phyloP scores from a whole-genome alignment of 2,329 filamentous ascomycete genomes.

The Colletotrichum siamense region DNA sequence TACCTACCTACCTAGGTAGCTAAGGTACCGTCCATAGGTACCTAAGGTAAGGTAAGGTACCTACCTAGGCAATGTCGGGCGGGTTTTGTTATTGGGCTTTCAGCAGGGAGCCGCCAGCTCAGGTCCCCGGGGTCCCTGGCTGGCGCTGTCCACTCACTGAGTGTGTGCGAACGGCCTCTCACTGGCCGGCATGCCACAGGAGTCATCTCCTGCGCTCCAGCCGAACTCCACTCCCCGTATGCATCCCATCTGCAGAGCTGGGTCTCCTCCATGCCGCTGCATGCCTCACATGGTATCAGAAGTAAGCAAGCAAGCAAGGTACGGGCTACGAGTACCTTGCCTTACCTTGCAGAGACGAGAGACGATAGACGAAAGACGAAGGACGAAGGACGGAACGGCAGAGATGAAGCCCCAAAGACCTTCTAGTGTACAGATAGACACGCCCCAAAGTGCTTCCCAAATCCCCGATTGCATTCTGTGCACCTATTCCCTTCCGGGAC shows the following conservation, averaged over 20 bases:
- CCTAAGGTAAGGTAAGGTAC: too few species aligned
- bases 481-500: background rate
- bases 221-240: background rate
- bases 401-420: background rate
- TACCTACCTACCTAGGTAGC: too few species aligned
- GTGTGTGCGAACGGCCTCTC: background rate
- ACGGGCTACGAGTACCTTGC: background rate
- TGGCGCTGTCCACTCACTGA: background rate
- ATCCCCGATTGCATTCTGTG: background rate
- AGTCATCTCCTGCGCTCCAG: constrained; percentile 21
- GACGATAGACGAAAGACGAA: too few species aligned
- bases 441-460: background rate
- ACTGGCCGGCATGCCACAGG: constrained; percentile 14
- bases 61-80: background rate
- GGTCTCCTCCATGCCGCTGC: background rate
- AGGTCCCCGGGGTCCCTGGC: constrained; percentile 3
- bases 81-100: background rate
- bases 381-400: background rate
- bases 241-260: background rate
- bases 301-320: background rate
- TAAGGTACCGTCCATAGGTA: too few species aligned
- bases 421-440: background rate
- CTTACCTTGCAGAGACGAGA: too few species aligned
- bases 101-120: background rate
- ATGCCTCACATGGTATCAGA: background rate